Conservation (phyloP, 2,329 filamentous ascomycete genomes). For the Dendryphion nanum region DNA sequence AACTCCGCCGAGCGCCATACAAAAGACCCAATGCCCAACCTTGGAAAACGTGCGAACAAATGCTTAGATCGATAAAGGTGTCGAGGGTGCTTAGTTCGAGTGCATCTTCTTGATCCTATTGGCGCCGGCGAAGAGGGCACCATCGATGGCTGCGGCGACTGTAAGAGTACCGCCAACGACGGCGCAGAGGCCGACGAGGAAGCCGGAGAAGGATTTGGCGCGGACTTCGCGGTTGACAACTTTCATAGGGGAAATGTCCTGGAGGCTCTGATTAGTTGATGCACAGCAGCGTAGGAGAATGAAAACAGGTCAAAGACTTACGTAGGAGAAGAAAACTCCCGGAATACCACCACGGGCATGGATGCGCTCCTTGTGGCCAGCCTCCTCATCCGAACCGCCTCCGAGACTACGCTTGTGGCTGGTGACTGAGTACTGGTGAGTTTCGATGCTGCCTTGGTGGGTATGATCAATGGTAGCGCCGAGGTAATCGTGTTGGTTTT, state of each 20-base stretch:
- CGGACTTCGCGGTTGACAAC: conserved; percentile 94
- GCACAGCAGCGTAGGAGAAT: conserved; percentile 1
- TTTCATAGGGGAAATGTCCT: conserved; percentile 99
- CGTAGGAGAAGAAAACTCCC: conserved; percentile 97
- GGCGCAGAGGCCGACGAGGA: conserved; percentile 90
- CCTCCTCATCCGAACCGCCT: conserved; percentile 79
- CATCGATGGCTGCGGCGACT: conserved; percentile 89
- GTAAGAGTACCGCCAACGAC: conserved; percentile 94
- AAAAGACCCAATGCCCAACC: no score
- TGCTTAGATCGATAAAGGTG: not conserved
- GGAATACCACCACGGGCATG: conserved; percentile 92
- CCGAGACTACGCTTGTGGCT: conserved; percentile 87
- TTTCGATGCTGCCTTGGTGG: conserved; percentile 88
- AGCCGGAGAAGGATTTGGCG: conserved; percentile 84
- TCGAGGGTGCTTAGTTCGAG: conserved; percentile 45
- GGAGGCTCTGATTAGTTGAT: conserved; percentile 2
- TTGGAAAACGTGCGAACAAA: no score
- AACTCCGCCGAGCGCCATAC: no score
- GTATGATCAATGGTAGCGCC: conserved; percentile 38
- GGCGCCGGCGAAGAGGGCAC: conserved; percentile 85
- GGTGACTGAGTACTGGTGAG: conserved; percentile 97
- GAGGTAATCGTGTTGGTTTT: conserved; percentile 53
- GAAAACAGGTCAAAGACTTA: conserved; percentile 51
- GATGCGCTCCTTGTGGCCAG: conserved; percentile 87
- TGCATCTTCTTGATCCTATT: conserved; percentile 85